Percentiles rank a stretch among this genome's conserved stretches.
phyloP scores from a whole-genome alignment of 2,329 filamentous ascomycete genomes.

The Aureobasidium musti region DNA sequence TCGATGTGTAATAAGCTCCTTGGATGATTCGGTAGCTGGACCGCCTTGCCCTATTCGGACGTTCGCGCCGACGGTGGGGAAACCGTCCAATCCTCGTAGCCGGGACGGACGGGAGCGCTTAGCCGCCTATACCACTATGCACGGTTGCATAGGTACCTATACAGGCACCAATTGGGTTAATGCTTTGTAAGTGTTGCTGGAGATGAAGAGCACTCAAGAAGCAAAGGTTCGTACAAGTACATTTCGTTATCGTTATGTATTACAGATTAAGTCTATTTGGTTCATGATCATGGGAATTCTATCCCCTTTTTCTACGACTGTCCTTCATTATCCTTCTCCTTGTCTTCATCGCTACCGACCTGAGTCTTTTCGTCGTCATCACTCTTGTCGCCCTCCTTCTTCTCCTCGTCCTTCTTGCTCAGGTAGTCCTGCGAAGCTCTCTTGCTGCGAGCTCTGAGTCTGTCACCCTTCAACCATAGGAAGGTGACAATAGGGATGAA shows the following conservation, averaged over 20 bases:
- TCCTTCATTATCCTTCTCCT: background rate
- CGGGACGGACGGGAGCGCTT: background rate
- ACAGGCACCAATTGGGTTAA: background rate
- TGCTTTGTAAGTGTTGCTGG: background rate
- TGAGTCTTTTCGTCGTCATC: constrained; percentile 22
- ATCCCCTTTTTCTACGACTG: background rate
- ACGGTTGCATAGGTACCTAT: background rate
- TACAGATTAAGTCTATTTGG: constrained; percentile 18
- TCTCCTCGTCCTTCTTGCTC: constrained; percentile 3
- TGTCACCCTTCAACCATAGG: constrained; percentile 26
- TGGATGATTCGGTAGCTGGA: background rate
- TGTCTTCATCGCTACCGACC: constrained; percentile 11
- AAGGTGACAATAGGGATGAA: constrained; percentile 24
- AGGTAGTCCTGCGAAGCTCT: constrained; percentile 6
- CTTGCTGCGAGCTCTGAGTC: constrained; percentile 19
- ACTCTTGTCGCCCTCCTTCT: constrained; percentile 13
- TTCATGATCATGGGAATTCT: background rate
- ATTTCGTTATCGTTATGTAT: constrained; percentile 19
- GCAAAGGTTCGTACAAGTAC: constrained; percentile 2
- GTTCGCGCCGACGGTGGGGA: background rate
- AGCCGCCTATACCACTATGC: background rate
- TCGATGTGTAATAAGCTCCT: background rate
- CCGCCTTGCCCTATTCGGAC: background rate
- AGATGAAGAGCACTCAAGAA: too few relatives aligned
- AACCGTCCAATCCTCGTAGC: background rate